Evolutionary conservation across 2,329 filamentous ascomycete genomes (phyloP).

Genomic region (Xylariomycetidae sp.): DNA sequence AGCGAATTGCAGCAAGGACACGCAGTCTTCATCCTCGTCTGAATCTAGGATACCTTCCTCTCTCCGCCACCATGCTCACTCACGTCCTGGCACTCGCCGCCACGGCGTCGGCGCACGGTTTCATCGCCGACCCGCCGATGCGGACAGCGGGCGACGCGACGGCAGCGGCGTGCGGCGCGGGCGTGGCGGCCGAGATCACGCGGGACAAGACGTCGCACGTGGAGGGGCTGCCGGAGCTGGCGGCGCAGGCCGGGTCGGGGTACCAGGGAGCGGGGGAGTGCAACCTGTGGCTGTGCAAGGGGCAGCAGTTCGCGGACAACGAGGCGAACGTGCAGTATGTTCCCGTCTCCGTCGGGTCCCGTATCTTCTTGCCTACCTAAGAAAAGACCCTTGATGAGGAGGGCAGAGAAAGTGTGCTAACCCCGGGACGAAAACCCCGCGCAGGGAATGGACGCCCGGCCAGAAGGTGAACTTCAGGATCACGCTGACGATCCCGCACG

Average conservation of each 20-base stretch:
- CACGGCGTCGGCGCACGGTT: slow-evolving; percentile 20
- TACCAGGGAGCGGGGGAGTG: slow-evolving; percentile 19
- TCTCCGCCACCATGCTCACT: slow-evolving; percentile 14
- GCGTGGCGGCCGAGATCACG: slow-evolving; percentile 19
- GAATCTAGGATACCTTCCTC: background rate
- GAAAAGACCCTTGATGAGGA: too few species aligned
- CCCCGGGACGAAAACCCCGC: too few species aligned
- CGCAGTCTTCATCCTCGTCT: background rate
- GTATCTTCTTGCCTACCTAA: too few species aligned
- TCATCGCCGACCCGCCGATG: slow-evolving; percentile 18
- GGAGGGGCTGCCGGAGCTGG: slow-evolving; percentile 25
- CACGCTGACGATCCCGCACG: slow-evolving; percentile 40
- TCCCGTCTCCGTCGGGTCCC: too few species aligned
- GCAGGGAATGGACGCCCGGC: too few species aligned
- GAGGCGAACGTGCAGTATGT: slow-evolving; percentile 29
- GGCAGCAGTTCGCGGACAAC: slow-evolving; percentile 35
- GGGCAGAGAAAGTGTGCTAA: too few species aligned
- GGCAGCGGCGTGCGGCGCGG: slow-evolving; percentile 18
- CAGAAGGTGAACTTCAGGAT: slow-evolving; percentile 36
- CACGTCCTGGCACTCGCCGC: slow-evolving; percentile 15
- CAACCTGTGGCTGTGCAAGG: slow-evolving; percentile 35
- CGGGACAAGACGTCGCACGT: slow-evolving; percentile 26
- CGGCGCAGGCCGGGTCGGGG: slow-evolving; percentile 5
- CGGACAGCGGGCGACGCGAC: slow-evolving; percentile 19
- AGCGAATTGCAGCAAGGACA: too few species aligned